A percentile compares a stretch with the other conserved stretches of the same genome.
phyloP scores from a whole-genome alignment of 495 filamentous ascomycete species.

The Annulohypoxylon stygium region DNA sequence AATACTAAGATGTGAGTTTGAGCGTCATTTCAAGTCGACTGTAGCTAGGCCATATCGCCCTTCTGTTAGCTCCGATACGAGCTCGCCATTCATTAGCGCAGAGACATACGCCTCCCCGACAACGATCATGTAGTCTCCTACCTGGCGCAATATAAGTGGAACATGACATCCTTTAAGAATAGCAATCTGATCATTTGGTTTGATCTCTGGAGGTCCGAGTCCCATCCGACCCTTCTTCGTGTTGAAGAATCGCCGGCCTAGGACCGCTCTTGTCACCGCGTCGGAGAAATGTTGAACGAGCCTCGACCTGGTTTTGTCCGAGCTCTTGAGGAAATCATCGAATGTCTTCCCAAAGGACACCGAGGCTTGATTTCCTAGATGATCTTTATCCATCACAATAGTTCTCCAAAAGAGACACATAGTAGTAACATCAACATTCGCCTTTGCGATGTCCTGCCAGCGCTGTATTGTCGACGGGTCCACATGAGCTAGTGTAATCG shows the following conservation, averaged over 20 bases:
- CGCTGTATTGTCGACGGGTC: conserved; percentile 2
- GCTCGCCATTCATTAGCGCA: conserved; percentile 25
- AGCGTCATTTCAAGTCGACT: conserved; percentile 34
- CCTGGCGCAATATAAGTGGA: conserved; percentile 24
- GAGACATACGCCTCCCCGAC: conserved; percentile 29
- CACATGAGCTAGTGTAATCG: neutral
- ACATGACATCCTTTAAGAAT: conserved; percentile 35
- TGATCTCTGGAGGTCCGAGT: conserved; percentile 26
- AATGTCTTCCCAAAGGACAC: conserved; percentile 18
- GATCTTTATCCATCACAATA: conserved; percentile 35
- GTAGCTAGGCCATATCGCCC: conserved; percentile 1
- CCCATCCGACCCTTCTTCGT: conserved; percentile 31
- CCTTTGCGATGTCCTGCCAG: conserved; percentile 16
- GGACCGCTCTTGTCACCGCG: conserved; percentile 22
- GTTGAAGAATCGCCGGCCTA: conserved; percentile 26
- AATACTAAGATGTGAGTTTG: neutral
- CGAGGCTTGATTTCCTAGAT: conserved; percentile 22
- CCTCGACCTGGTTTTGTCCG: conserved; percentile 14
- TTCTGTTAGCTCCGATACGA: conserved; percentile 14
- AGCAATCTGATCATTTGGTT: conserved; percentile 7
- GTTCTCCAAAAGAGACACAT: conserved; percentile 28
- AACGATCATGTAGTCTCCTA: conserved; percentile 11
- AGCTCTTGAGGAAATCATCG: conserved; percentile 18
- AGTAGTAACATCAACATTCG: neutral
- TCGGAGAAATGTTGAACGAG: conserved; percentile 32